These are phyloP conservation scores for Ceratocystis albifundus DNA, from an alignment of 2,329 filamentous ascomycete genomes.

Conservation along the genomic window DNA sequence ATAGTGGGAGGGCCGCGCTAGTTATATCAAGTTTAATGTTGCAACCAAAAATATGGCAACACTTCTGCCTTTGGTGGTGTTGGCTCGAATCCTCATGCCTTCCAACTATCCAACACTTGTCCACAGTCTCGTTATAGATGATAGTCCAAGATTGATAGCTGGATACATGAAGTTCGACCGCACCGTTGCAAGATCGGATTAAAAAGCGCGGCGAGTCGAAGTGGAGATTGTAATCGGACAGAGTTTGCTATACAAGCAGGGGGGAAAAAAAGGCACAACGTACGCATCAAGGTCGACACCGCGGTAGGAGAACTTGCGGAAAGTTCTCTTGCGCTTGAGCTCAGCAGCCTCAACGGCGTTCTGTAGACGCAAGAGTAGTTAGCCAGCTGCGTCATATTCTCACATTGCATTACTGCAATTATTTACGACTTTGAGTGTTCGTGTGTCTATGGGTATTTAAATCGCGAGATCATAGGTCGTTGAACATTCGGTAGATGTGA, in stretches of 20 bases:
- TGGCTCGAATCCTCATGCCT: neutral
- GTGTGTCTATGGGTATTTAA: neutral
- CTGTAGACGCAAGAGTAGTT: constrained; percentile 37
- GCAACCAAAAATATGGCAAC: neutral
- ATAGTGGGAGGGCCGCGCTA: neutral
- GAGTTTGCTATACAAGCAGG: neutral
- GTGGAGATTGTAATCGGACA: constrained; percentile 52
- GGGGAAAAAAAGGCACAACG: constrained; percentile 32
- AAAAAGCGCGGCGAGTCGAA: constrained; percentile 6
- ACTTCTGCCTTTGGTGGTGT: neutral
- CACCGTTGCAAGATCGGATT: neutral
- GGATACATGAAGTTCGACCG: neutral
- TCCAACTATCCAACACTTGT: neutral
- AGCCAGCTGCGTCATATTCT: constrained; percentile 12
- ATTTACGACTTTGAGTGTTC: neutral
- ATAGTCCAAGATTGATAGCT: neutral
- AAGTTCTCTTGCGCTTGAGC: constrained; percentile 99
- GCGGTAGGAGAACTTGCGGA: constrained; percentile 99
- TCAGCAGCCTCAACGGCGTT: constrained; percentile 97
- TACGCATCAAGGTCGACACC: constrained; percentile 99
- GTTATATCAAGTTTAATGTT: neutral
- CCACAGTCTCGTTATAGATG: neutral
- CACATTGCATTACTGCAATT: constrained; percentile 4
- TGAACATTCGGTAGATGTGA: constrained; percentile 24
- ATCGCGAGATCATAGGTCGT: constrained; percentile 15